Base-by-base conservation (phyloP, 2,329 filamentous ascomycete species). In the Lachnellula arida region DNA sequence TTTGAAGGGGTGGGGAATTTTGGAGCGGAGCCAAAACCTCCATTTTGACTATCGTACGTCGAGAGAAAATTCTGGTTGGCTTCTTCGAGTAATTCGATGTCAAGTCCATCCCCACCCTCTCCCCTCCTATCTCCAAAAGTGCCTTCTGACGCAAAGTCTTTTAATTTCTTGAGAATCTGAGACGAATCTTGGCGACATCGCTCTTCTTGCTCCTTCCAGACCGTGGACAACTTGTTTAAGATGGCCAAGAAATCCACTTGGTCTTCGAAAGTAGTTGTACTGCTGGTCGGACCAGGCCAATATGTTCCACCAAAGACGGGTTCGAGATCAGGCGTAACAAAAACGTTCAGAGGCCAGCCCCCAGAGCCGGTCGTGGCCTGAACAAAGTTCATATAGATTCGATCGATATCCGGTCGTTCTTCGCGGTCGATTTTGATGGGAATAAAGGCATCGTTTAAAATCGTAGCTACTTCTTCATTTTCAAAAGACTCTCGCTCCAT, bases 301-400 rank as follows among this genome's bases (percentile, higher is more conserved):
- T 97, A 97, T 8, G 93, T 97, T 23, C 93, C 93, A 39, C 94
- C 94, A 73, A 97, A 97, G 9, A 99, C 88, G 0, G 94, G 94
- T 68, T 96, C 87, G 25, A 97, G 80, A 63, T 96, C 87, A 0
- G 94, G 91, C 0, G 94, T 99, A 32, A 97, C 80, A 70, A 99
- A 97, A n/a, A 96, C 86, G 68, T 97, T 97, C 58, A 97, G 75
- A 1, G 94, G 94, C 92, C 94, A 97, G 40, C 94, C 94, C 9
- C 91, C 93, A 1, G 84, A 87, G 19, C 89, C 91, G 56, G 88
- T 96, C 11, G 94, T 93, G 1, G 93, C 93, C 71, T 97, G 91
- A 42, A 96, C 87, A 72, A 96, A 99, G 75, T 96, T 96, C 91
- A 97, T 97, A 72, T 97, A 97, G 62, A 97, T 92, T 59, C 89